Evolutionary conservation across 2,329 filamentous ascomycete species (phyloP), one percentile per base, ranked within the genome.

Genomic region (Aspergillus quadrilineatus): DNA sequence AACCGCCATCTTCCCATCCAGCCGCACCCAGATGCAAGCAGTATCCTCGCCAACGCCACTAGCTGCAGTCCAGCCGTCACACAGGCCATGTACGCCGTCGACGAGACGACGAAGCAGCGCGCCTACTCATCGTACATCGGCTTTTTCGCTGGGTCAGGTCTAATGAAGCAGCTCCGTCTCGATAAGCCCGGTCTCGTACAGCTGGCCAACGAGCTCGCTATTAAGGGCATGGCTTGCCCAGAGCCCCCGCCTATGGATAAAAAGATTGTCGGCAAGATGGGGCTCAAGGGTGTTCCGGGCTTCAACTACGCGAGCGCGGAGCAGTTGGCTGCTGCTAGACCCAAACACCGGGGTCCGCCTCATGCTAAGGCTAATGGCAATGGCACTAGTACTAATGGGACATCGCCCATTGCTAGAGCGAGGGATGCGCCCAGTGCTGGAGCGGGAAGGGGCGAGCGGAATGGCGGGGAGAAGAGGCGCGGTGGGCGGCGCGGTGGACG

Each of bases 1-100:
- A 82, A 82, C 66, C 79, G 69, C 58, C 73, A 76, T 32, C 67
- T 83, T 15, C 79, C 79, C 15, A 82, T 83, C 64, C 68, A 79
- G 30, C 74, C 79, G 2, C 80, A 82, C 60, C 76, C 79, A 1
- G 52, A 68, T 28, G 65, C 69, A 17, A 68, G 71, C 12, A 70
- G 75, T 22, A 71, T 82, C 55, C 66, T 69, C 6, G 65, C 69
- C 10, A 64, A 67, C 8, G 69, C 76, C 32, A 53, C 70, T 6
- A 57, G 67, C 26, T 71, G 69, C 59, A 62, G 71, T 36, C 58
- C 67, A 4, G 55, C 63, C 6, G 69, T 77, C 47, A 62, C 56
- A 4, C 30, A 60, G 15, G 65, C 65, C 39, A 69, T 70, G 66
- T 63, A 68, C 56, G 51, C 39, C 4, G 59, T 73, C 22, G 71